phyloP scores from a whole-genome alignment of 345 rosid species.

The Eucalyptus curtisii region DNA sequence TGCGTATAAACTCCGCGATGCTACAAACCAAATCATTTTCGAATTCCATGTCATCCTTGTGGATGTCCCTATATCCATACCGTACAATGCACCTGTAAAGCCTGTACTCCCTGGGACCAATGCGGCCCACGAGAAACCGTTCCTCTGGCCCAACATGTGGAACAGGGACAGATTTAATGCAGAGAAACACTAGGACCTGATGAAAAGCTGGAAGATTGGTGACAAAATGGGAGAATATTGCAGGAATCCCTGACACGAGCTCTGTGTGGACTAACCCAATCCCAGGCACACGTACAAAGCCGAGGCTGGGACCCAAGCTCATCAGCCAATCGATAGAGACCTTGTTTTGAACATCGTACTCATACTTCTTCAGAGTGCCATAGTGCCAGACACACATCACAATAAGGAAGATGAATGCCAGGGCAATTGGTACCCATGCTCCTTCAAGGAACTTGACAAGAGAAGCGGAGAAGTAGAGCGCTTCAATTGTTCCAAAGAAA shows the following conservation, averaged over 20 bases:
- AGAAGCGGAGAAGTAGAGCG: slow-evolving; percentile 92
- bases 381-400: slow-evolving; percentile 91
- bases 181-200: slow-evolving; percentile 84
- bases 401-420: slow-evolving; percentile 59
- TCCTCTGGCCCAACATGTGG: slow-evolving; percentile 89
- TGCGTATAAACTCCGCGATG: slow-evolving; percentile 71
- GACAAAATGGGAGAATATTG: slow-evolving; percentile 95
- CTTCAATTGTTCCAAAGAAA: slow-evolving; percentile 80
- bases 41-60: slow-evolving; percentile 83
- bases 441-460: slow-evolving; percentile 91
- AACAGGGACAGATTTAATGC: slow-evolving; percentile 90
- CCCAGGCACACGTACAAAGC: slow-evolving; percentile 82
- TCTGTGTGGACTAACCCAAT: slow-evolving; percentile 90
- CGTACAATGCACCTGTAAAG: slow-evolving; percentile 89
- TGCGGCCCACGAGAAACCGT: slow-evolving; percentile 68
- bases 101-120: slow-evolving; percentile 71
- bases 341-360: slow-evolving; percentile 89
- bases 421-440: slow-evolving; percentile 97
- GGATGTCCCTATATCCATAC: slow-evolving; percentile 83
- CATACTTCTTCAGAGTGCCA: slow-evolving; percentile 72
- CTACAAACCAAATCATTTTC: slow-evolving; percentile 89
- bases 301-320: slow-evolving; percentile 68
- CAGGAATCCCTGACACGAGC: slow-evolving; percentile 89
- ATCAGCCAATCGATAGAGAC: slow-evolving; percentile 90
- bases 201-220: slow-evolving; percentile 98